Conservation (phyloP, 805 yeast species). For the Wickerhamomyces rabaulensis region DNA sequence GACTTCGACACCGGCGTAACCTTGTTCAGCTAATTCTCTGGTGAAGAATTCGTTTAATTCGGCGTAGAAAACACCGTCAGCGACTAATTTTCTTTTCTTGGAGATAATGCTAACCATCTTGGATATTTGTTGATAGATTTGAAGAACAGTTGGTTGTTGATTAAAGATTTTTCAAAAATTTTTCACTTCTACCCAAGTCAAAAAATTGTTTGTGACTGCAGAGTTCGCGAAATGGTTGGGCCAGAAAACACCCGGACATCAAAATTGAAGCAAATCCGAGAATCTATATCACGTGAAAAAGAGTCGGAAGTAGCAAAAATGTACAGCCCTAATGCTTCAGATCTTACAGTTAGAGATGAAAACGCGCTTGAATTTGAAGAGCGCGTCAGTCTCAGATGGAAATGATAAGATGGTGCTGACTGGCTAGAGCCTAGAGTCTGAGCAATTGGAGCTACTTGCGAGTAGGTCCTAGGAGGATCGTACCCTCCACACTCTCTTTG, state of each 20-base stretch:
- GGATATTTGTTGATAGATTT: background rate
- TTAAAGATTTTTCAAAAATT: background rate
- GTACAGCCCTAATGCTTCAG: too few relatives aligned
- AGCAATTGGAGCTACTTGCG: too few relatives aligned
- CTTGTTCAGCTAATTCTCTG: slow-evolving; percentile 99
- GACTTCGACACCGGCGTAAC: slow-evolving; percentile 99
- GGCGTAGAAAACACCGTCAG: slow-evolving; percentile 99
- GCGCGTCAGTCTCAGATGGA: too few relatives aligned
- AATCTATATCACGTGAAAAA: background rate
- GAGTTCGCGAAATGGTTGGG: background rate
- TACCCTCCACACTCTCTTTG: too few relatives aligned
- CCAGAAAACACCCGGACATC: background rate
- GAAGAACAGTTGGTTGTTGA: background rate
- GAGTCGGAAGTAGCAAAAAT: too few relatives aligned
- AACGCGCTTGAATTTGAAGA: too few relatives aligned
- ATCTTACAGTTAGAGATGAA: too few relatives aligned
- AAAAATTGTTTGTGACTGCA: background rate
- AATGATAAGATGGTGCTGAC: too few relatives aligned
- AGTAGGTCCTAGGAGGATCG: too few relatives aligned
- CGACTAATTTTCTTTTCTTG: slow-evolving; percentile 98
- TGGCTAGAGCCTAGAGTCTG: too few relatives aligned
- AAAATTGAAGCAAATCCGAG: background rate
- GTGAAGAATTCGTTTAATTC: slow-evolving; percentile 99
- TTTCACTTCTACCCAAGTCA: background rate
- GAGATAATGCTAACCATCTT: slow-evolving; percentile 53